Evolutionary conservation across 164 flowering plant genomes (phyloP).

Genomic region (Annona squamosa): DNA sequence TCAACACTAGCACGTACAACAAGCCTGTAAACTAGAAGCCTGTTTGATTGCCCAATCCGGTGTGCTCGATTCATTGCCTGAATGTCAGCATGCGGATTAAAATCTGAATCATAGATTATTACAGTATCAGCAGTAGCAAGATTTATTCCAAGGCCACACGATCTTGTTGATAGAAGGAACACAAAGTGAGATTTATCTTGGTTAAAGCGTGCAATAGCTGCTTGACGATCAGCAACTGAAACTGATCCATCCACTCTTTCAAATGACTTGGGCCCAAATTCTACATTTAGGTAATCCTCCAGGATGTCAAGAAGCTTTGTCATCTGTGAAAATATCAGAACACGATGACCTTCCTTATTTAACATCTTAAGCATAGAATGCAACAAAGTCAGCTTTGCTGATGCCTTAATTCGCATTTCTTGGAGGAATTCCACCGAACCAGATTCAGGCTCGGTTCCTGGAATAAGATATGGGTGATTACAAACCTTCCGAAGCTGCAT

Average conservation of each 20-base stretch:
- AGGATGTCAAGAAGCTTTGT: slow-evolving; percentile 98
- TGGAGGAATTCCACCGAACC: slow-evolving; percentile 93
- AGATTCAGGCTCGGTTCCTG: slow-evolving; percentile 96
- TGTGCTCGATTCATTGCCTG: slow-evolving; percentile 99
- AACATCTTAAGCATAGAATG: slow-evolving; percentile 91
- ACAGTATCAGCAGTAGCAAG: slow-evolving; percentile 99
- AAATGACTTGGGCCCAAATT: slow-evolving; percentile 87
- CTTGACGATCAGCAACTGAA: slow-evolving; percentile 86
- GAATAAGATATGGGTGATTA: slow-evolving; percentile 98
- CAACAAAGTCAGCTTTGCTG: slow-evolving; percentile 86
- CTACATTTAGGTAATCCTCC: slow-evolving; percentile 83
- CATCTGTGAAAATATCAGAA: slow-evolving; percentile 97
- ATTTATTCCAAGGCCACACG: slow-evolving; percentile 99
- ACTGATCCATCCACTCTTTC: slow-evolving; percentile 99
- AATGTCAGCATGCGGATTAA: slow-evolving; percentile 98
- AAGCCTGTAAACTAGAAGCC: slow-evolving; percentile 93
- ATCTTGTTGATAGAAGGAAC: slow-evolving; percentile 85
- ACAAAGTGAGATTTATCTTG: slow-evolving; percentile 95
- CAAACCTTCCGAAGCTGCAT: slow-evolving; percentile 98
- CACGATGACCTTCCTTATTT: slow-evolving; percentile 81
- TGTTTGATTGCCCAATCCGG: slow-evolving; percentile 93
- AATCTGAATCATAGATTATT: slow-evolving; percentile 96
- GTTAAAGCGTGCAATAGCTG: slow-evolving; percentile 90
- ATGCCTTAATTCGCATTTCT: slow-evolving; percentile 98
- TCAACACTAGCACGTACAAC: slow-evolving; percentile 99